Conservation (phyloP, 495 filamentous ascomycete species). For the Lasiosphaeris hirsuta region DNA sequence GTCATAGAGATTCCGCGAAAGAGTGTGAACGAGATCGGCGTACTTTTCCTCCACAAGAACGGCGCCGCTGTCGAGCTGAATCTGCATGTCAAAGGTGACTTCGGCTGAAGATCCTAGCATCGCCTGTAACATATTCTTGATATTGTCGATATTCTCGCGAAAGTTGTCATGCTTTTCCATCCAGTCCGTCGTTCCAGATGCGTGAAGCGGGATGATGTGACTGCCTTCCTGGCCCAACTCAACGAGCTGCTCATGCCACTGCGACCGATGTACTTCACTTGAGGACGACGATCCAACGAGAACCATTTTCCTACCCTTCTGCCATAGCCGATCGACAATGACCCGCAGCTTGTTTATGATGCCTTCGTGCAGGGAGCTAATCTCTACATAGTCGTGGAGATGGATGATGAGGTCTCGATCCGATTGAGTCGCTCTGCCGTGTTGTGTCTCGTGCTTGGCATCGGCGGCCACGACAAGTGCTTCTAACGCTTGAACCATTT, state of each 20-base stretch:
- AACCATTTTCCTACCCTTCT: constrained; percentile 64
- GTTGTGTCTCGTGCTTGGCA: constrained; percentile 14
- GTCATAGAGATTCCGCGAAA: constrained; percentile 26
- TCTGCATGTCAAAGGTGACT: constrained; percentile 18
- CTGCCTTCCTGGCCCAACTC: constrained; percentile 32
- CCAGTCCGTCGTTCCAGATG: constrained; percentile 1
- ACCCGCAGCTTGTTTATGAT: constrained; percentile 61
- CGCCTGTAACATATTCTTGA: constrained; percentile 36
- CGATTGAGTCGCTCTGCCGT: background rate
- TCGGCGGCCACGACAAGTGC: constrained; percentile 33
- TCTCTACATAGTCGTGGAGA: constrained; percentile 74
- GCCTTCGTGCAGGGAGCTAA: constrained; percentile 62
- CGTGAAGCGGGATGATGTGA: constrained; percentile 31
- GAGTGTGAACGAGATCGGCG: background rate
- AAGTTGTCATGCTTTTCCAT: constrained; percentile 31
- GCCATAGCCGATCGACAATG: constrained; percentile 66
- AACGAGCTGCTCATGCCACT: constrained; percentile 29
- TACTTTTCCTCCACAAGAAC: constrained; percentile 12
- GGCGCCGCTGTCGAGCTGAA: constrained; percentile 4
- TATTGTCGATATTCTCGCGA: constrained; percentile 39
- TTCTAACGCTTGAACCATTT: constrained; percentile 39
- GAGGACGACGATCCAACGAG: constrained; percentile 64
- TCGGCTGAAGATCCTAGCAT: constrained; percentile 19
- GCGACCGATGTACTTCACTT: constrained; percentile 31
- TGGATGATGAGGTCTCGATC: constrained; percentile 60